Conservation (phyloP, 2,329 filamentous ascomycete genomes). For the Exophiala xenobiotica region DNA sequence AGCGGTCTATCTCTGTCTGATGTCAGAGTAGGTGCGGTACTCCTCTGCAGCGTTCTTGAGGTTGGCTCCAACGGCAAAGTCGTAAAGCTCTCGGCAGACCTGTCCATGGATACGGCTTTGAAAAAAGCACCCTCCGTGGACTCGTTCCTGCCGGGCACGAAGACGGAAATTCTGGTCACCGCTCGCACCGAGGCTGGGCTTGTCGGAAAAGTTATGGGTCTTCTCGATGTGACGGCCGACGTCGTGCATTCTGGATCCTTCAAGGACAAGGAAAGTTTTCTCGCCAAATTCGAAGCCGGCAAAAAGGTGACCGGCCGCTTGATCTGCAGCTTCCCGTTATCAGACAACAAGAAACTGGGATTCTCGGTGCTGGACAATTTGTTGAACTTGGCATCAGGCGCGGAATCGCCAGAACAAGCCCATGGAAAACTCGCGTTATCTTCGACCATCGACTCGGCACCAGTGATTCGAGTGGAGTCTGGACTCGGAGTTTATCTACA, state of each 20-base stretch:
- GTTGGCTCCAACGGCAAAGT: slow-evolving; percentile 77
- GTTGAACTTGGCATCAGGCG: slow-evolving; percentile 55
- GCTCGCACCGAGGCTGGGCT: slow-evolving; percentile 74
- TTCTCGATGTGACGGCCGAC: slow-evolving; percentile 87
- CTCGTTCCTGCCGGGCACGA: slow-evolving; percentile 87
- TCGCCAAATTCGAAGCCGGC: slow-evolving; percentile 77
- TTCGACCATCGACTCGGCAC: slow-evolving; percentile 76
- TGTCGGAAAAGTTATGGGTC: slow-evolving; percentile 85
- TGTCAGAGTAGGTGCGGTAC: slow-evolving; percentile 78
- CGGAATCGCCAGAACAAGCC: slow-evolving; percentile 42
- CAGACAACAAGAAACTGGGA: slow-evolving; percentile 78
- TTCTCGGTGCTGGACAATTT: slow-evolving; percentile 88
- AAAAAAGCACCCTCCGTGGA: slow-evolving; percentile 81
- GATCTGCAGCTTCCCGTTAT: slow-evolving; percentile 79
- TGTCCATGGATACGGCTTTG: slow-evolving; percentile 52
- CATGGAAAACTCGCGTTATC: slow-evolving; percentile 58
- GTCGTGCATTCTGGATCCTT: slow-evolving; percentile 81
- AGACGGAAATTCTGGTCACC: slow-evolving; percentile 78
- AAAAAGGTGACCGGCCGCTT: slow-evolving; percentile 82
- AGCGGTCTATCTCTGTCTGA: slow-evolving; percentile 61
- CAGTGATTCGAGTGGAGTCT: slow-evolving; percentile 74
- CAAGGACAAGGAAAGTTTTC: slow-evolving; percentile 59
- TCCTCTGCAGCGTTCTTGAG: slow-evolving; percentile 77
- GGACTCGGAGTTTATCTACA: slow-evolving; percentile 80
- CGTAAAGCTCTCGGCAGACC: slow-evolving; percentile 77